These are phyloP conservation scores for Linnemannia zychae DNA, from an alignment of 192 early-diverging fungal genomes.

Conservation along the genomic window DNA sequence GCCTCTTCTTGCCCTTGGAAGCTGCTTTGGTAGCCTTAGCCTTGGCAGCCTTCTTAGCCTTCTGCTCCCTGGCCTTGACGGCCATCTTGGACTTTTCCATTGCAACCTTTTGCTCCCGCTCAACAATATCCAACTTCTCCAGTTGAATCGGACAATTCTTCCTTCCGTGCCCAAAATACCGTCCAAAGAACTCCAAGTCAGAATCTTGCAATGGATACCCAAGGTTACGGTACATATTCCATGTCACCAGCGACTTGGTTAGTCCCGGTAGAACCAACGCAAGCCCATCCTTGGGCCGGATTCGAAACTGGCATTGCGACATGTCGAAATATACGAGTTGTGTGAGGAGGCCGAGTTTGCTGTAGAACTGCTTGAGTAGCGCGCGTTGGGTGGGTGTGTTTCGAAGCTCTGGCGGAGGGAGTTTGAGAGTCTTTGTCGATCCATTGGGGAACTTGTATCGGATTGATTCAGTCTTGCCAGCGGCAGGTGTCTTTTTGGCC, in stretches of 20 bases:
- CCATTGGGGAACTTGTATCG: not conserved
- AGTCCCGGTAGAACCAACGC: constrained; percentile 18
- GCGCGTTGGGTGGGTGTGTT: not conserved
- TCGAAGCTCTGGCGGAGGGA: not conserved
- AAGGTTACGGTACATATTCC: not conserved
- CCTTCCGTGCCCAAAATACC: constrained; percentile 24
- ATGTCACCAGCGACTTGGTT: not conserved
- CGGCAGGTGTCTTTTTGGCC: not conserved
- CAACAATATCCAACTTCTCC: not conserved
- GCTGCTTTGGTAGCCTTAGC: not conserved
- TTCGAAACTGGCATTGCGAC: constrained; percentile 12
- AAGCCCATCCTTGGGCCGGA: constrained; percentile 23
- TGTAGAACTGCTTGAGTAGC: constrained; percentile 19
- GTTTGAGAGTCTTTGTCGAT: not conserved
- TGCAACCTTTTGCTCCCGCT: not conserved
- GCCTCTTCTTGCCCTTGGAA: not conserved
- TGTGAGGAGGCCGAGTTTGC: constrained; percentile 3
- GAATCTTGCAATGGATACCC: not conserved
- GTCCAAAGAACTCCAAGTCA: constrained; percentile 20
- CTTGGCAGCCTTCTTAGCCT: not conserved
- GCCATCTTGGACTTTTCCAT: not conserved
- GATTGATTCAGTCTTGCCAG: not conserved
- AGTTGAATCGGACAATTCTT: not conserved
- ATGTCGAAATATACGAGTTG: constrained; percentile 18
- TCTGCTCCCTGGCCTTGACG: not conserved